Conservation (phyloP, 2,329 filamentous ascomycete genomes). For the Apiospora koreana region DNA sequence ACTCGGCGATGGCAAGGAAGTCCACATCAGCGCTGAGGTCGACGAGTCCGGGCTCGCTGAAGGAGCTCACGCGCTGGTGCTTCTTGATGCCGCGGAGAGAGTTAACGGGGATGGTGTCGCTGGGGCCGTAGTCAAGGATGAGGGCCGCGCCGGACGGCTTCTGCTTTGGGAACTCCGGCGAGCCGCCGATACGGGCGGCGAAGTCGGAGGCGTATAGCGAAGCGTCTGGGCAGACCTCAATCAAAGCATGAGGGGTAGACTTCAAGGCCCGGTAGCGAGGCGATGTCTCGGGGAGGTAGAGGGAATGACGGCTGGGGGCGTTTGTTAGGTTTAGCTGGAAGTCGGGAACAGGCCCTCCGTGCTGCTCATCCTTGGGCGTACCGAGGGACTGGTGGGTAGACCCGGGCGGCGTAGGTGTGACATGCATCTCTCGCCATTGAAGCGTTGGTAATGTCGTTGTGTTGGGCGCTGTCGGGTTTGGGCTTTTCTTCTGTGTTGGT, state of each 20-base stretch:
- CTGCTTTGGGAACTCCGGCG: conserved; percentile 53
- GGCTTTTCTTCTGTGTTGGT: conserved; percentile 40
- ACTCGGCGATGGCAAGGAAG: conserved; percentile 83
- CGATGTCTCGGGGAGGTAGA: conserved; percentile 82
- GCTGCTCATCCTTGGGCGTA: conserved; percentile 52
- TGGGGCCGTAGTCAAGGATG: conserved; percentile 93
- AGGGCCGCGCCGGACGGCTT: conserved; percentile 80
- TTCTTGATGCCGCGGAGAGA: conserved; percentile 84
- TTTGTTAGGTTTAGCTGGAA: conserved; percentile 84
- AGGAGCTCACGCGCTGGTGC: conserved; percentile 77
- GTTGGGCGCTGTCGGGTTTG: conserved; percentile 41
- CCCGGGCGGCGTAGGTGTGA: conserved; percentile 64
- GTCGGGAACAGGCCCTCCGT: conserved; percentile 64
- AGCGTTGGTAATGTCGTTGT: conserved; percentile 44
- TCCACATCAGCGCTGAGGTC: conserved; percentile 94
- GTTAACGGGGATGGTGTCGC: conserved; percentile 77
- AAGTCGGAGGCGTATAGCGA: conserved; percentile 80
- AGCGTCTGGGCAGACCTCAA: conserved; percentile 90
- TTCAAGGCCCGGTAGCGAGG: conserved; percentile 77
- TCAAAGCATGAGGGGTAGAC: conserved; percentile 65
- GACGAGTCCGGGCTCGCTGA: conserved; percentile 76
- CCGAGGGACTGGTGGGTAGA: conserved; percentile 55
- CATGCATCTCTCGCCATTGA: conserved; percentile 83
- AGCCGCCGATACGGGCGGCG: conserved; percentile 79
- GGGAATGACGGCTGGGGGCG: conserved; percentile 75